Evolutionary conservation across 805 yeast genomes (phyloP).

Genomic region (Candida sphagnicola): DNA sequence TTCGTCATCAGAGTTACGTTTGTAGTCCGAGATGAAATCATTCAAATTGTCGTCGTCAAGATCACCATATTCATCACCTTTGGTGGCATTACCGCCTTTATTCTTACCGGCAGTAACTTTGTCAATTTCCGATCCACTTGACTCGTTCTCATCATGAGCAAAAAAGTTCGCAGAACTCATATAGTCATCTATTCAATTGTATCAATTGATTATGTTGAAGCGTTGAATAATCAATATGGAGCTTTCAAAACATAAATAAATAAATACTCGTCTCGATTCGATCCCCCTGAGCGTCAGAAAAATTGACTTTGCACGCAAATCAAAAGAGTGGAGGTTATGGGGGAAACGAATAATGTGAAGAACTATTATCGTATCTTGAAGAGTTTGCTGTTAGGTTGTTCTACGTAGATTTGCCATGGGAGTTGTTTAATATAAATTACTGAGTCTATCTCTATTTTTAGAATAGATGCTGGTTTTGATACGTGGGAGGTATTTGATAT

Average conservation of each 20-base stretch:
- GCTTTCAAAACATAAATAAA: too few relatives aligned
- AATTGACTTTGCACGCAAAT: background rate
- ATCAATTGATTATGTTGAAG: too few relatives aligned
- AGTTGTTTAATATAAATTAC: too few relatives aligned
- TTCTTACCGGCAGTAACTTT: background rate
- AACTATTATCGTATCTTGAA: too few relatives aligned
- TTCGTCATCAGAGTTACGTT: constrained; percentile 5
- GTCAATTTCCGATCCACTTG: too few relatives aligned
- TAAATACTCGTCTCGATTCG: background rate
- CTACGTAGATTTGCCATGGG: too few relatives aligned
- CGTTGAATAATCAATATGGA: too few relatives aligned
- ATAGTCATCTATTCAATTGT: background rate
- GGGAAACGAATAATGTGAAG: too few relatives aligned
- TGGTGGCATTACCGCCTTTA: constrained; percentile 5
- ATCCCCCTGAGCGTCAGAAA: background rate
- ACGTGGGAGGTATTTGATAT: too few relatives aligned
- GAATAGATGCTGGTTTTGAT: too few relatives aligned
- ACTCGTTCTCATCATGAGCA: background rate
- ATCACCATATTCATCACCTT: constrained; percentile 3
- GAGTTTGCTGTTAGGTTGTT: too few relatives aligned
- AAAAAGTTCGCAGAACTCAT: background rate
- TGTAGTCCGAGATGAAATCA: constrained; percentile 7
- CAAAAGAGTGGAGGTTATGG: background rate
- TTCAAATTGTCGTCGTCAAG: constrained; percentile 9
- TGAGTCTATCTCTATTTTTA: too few relatives aligned